These are phyloP conservation scores for Cercophora sp. DNA, from an alignment of 495 filamentous ascomycete genomes.

Conservation along the genomic window DNA sequence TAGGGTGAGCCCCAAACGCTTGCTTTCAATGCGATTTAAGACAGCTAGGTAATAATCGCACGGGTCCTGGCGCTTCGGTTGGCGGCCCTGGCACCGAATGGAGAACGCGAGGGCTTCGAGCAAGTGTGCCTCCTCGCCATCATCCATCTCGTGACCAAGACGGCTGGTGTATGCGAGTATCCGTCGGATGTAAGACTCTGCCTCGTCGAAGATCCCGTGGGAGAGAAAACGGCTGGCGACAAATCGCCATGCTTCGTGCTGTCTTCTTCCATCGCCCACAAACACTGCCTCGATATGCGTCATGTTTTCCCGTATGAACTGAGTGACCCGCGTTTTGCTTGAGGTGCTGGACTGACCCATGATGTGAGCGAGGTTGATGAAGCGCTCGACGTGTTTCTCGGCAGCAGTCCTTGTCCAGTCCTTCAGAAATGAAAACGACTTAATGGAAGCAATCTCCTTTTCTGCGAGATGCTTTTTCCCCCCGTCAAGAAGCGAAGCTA, in stretches of 20 bases:
- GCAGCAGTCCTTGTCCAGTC: neutral
- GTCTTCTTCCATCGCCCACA: neutral
- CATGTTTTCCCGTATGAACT: neutral
- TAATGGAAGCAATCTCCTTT: neutral
- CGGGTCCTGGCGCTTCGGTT: neutral
- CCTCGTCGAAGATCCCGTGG: neutral
- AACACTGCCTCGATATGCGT: neutral
- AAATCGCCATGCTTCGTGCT: neutral
- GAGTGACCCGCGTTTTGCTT: neutral
- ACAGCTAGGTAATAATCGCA: neutral
- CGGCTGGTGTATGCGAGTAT: neutral
- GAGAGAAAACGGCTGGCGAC: neutral
- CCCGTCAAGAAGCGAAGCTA: neutral
- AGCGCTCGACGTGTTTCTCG: neutral
- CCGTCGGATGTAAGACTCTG: neutral
- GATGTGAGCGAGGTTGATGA: neutral
- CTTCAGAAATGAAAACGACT: neutral
- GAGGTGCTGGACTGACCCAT: neutral
- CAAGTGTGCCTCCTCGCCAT: neutral
- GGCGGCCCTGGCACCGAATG: neutral
- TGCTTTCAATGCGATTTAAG: neutral
- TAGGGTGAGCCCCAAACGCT: neutral
- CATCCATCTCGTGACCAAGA: neutral
- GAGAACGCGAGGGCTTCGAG: neutral
- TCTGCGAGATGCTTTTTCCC: neutral